A percentile compares a stretch with the other conserved stretches of the same genome.
phyloP scores from a whole-genome alignment of 2,329 filamentous ascomycete species.

The Ceratocystis cacaofunesta region DNA sequence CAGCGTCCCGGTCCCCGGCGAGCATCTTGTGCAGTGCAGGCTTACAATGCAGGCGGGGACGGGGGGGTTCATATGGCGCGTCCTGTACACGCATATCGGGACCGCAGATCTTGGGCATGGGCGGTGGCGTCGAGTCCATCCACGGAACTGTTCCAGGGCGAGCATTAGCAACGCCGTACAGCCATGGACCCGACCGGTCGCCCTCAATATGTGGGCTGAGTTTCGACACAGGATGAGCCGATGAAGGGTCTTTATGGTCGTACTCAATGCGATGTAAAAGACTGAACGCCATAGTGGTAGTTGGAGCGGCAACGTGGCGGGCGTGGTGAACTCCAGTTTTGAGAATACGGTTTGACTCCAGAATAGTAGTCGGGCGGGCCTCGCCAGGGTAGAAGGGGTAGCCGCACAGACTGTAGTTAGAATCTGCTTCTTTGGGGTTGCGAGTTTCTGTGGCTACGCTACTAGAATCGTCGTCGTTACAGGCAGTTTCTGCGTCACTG shows the following conservation, averaged over 20 bases:
- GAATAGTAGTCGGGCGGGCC: neutral
- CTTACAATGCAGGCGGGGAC: slow-evolving; percentile 10
- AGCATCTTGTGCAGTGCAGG: slow-evolving; percentile 12
- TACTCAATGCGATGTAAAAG: slow-evolving; percentile 1
- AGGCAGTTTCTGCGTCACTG: neutral
- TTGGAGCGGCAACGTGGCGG: neutral
- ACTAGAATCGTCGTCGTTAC: neutral
- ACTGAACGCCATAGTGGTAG: slow-evolving; percentile 7
- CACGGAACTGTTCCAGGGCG: neutral
- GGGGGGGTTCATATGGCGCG: neutral
- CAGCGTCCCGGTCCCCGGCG: slow-evolving; percentile 13
- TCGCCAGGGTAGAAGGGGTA: slow-evolving; percentile 2
- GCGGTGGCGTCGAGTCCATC: slow-evolving; percentile 1
- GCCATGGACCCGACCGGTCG: slow-evolving; percentile 1
- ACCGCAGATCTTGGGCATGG: neutral
- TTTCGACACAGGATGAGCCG: slow-evolving; percentile 4
- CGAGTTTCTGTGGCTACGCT: neutral
- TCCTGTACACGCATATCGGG: neutral
- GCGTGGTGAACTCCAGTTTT: slow-evolving; percentile 3
- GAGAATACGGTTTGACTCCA: neutral
- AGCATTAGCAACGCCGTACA: slow-evolving; percentile 8
- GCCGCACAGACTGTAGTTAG: neutral
- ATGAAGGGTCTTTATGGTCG: neutral
- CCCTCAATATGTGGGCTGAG: neutral
- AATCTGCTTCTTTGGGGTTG: neutral